phyloP scores from a whole-genome alignment of 805 yeast species.

The Metschnikowia picachoensis region DNA sequence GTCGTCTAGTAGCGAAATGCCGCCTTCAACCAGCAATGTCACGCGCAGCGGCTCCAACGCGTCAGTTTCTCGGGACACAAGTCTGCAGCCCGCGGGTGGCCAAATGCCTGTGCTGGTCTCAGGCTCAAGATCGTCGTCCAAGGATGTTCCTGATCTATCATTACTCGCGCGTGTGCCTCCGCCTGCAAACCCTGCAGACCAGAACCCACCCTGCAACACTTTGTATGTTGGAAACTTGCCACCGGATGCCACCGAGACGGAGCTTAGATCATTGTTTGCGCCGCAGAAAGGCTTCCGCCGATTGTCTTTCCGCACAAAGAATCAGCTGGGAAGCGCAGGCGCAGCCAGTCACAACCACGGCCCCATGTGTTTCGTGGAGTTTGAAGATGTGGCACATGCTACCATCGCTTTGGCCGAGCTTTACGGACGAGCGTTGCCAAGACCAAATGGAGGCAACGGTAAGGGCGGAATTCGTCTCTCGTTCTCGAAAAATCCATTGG shows the following conservation, averaged over 20 bases:
- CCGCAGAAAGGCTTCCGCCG: conserved; percentile 92
- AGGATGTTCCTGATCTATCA: conserved; percentile 61
- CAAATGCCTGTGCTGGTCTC: conserved; percentile 10
- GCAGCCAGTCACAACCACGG: conserved; percentile 58
- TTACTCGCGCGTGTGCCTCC: conserved; percentile 78
- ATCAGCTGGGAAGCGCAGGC: conserved; percentile 22
- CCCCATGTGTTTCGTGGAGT: conserved; percentile 99
- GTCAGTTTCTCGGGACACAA: conserved; percentile 1
- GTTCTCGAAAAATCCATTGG: conserved; percentile 93
- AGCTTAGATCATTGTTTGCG: conserved; percentile 79
- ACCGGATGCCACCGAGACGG: conserved; percentile 94
- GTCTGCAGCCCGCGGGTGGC: conserved; percentile 4
- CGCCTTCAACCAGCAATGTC: no score
- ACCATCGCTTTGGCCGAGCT: conserved; percentile 91
- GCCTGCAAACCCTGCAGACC: conserved; percentile 97
- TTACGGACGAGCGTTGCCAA: conserved; percentile 86
- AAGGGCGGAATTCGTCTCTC: conserved; percentile 95
- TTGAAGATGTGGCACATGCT: conserved; percentile 92
- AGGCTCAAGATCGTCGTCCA: conserved; percentile 16
- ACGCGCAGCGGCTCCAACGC: conserved; percentile 10
- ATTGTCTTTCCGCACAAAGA: conserved; percentile 83
- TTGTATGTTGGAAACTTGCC: conserved; percentile 95
- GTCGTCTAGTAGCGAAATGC: not conserved
- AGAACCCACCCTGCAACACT: conserved; percentile 98
- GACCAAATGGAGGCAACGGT: conserved; percentile 62